Percentiles rank a stretch among this genome's conserved stretches.
These are phyloP conservation scores for Galium porrigens DNA, from an alignment of 305 asterid genomes.

Conservation along the genomic window DNA sequence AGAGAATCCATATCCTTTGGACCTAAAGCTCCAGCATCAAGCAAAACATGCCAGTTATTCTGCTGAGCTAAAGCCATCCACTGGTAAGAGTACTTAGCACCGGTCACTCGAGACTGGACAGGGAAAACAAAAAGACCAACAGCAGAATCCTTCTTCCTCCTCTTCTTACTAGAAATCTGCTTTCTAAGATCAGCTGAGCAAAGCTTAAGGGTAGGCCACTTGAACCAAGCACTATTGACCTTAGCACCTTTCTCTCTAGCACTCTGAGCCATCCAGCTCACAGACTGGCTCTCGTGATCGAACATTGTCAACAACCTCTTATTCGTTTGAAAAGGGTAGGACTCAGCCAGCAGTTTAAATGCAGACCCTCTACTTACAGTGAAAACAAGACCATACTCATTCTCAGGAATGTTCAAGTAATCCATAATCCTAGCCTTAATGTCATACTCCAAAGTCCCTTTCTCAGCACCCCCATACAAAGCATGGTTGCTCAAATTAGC, in stretches of 20 bases:
- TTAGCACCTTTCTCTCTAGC: constrained; percentile 93
- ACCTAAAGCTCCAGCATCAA: constrained; percentile 92
- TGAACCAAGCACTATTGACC: constrained; percentile 83
- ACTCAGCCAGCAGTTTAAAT: constrained; percentile 68
- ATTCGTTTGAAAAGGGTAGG: constrained; percentile 80
- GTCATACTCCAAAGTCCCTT: constrained; percentile 71
- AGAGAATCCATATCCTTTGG: constrained; percentile 98
- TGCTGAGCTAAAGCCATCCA: constrained; percentile 99
- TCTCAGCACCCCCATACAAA: constrained; percentile 79
- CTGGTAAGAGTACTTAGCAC: constrained; percentile 88
- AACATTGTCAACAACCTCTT: constrained; percentile 81
- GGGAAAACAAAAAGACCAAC: constrained; percentile 89
- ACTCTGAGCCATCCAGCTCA: constrained; percentile 83
- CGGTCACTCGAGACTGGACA: constrained; percentile 87
- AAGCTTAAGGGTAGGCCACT: constrained; percentile 90
- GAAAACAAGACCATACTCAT: constrained; percentile 84
- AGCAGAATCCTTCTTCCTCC: constrained; percentile 72
- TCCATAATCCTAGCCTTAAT: constrained; percentile 76
- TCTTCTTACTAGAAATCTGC: constrained; percentile 61
- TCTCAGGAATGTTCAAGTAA: constrained; percentile 87
- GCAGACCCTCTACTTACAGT: constrained; percentile 95
- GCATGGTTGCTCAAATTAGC: constrained; percentile 91
- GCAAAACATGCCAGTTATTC: constrained; percentile 92
- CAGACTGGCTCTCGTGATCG: constrained; percentile 92
- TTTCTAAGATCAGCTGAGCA: constrained; percentile 80